A percentile compares a stretch with the other conserved stretches of the same genome.
phyloP scores from a whole-genome alignment of 1,139 yeast species.

The Protomyces pachydermus region DNA sequence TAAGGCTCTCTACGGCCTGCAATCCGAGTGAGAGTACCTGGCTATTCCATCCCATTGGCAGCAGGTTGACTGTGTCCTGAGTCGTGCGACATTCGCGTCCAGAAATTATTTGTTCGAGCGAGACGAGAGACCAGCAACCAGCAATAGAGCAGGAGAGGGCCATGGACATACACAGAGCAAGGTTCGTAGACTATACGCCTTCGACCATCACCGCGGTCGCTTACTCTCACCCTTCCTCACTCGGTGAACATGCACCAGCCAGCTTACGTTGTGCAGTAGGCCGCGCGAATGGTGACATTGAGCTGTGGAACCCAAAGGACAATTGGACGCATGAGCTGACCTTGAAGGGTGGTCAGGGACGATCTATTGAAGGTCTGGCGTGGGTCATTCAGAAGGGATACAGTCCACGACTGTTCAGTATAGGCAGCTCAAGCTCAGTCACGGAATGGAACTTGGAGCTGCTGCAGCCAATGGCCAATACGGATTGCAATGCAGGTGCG shows the following conservation, averaged over 20 bases:
- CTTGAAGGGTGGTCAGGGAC: constrained; percentile 71
- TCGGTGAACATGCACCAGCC: constrained; percentile 40
- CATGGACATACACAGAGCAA: constrained; percentile 84
- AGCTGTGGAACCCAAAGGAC: constrained; percentile 85
- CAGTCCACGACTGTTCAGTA: constrained; percentile 70
- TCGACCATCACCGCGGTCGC: constrained; percentile 78
- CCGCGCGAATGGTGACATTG: constrained; percentile 89
- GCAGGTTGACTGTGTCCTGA: too few species aligned
- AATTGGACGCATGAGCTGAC: constrained; percentile 50
- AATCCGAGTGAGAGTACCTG: too few species aligned
- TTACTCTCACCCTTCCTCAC: constrained; percentile 62
- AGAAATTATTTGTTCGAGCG: too few species aligned
- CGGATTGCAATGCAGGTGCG: constrained; percentile 89
- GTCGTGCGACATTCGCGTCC: too few species aligned
- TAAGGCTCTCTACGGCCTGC: too few species aligned
- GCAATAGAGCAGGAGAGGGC: constrained; percentile 2
- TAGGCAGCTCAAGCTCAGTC: constrained; percentile 85
- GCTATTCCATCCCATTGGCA: too few species aligned
- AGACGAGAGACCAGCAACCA: too few species aligned
- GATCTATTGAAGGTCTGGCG: constrained; percentile 83
- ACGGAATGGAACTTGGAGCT: constrained; percentile 88
- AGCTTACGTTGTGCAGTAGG: constrained; percentile 84
- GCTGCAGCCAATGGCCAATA: constrained; percentile 66
- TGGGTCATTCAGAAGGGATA: constrained; percentile 53
- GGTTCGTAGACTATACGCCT: constrained; percentile 86